Evolutionary conservation across 371 early-diverging fungal genomes (phyloP).

Genomic region (Mucor plumbeus): DNA sequence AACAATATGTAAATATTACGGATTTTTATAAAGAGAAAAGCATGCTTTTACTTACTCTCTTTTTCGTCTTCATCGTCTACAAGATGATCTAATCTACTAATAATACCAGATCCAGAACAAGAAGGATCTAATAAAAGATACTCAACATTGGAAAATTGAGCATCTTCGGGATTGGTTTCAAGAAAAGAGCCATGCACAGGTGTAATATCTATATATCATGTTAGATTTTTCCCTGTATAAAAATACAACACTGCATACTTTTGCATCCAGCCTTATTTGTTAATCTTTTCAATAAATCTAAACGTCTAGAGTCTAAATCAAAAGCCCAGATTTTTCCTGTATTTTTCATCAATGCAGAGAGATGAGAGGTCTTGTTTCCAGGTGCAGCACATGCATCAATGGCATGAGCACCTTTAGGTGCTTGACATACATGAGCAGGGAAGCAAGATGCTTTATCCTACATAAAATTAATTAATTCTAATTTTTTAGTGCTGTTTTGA

Average conservation of each 20-base stretch:
- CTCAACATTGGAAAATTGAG: slow-evolving; percentile 74
- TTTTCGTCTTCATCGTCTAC: slow-evolving; percentile 65
- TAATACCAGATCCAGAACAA: slow-evolving; percentile 98
- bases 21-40: not conserved
- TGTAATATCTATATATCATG: slow-evolving; percentile 52
- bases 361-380: slow-evolving; percentile 97
- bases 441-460: slow-evolving; percentile 97
- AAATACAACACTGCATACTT: slow-evolving; percentile 60
- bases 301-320: slow-evolving; percentile 85
- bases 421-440: slow-evolving; percentile 90
- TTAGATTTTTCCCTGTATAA: not conserved
- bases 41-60: slow-evolving; percentile 17
- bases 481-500: not conserved
- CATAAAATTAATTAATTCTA: not conserved
- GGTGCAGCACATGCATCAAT: slow-evolving; percentile 99
- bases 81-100: slow-evolving; percentile 83
- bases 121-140: slow-evolving; percentile 98
- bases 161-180: slow-evolving; percentile 66
- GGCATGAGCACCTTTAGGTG: slow-evolving; percentile 72
- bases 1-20: not conserved
- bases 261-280: slow-evolving; percentile 81
- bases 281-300: slow-evolving; percentile 76
- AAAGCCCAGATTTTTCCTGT: slow-evolving; percentile 91
- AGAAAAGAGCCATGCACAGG: slow-evolving; percentile 72
- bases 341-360: slow-evolving; percentile 87